Evolutionary conservation across 1,139 yeast species (phyloP), one percentile per base, ranked within the genome.

Genomic region (Geotrichum bryndzae): DNA sequence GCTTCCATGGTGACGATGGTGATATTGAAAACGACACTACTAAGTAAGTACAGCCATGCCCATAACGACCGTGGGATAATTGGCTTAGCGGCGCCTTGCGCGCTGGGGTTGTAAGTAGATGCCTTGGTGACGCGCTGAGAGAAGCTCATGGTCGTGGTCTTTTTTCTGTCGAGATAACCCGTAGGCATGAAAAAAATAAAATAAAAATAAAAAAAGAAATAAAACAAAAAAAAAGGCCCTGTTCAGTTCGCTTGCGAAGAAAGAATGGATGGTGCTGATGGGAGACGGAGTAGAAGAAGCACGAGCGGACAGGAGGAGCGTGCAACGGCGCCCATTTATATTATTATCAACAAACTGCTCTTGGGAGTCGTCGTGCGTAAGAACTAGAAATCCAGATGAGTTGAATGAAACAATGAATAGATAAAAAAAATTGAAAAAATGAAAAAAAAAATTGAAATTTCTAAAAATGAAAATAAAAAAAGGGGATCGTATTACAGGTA

Each of bases 1-100:
- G 61, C 53, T 41, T 62, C 62, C 7, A 62, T 23, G 5, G 56
- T 41, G 15, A 62, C 51, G 18, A 62, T 31, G 13, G 56, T 55
- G 23, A 53, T n/a, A n/a, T 53, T 62, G 51, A 57, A 62, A 11
- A 62, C 1, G 23, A 62, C 53, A 35, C 57, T 53, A 18, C 41
- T 45, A 8, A 31, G n/a, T 5, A 60, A 23, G 35, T 60, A 60
- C 13, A 56, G 10, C 59, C 59, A 53, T 2, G 62, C 55, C 62
- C 62, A 60, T 38, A 38, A 13, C 18, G 45, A 38, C 7, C 27
- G 53, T n/a, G 60, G 56, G 33, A 57, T 57, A 41, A 52, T 22
- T 4, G 31, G 18, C 51, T 38, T 38, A n/a, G 18, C 13, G 45
- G 45, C 45, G 41, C 41, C 10, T 13, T 35, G 41, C 41, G 41